Base-by-base conservation (phyloP, 2,329 filamentous ascomycete species). In the Diaporthe ampelina region DNA sequence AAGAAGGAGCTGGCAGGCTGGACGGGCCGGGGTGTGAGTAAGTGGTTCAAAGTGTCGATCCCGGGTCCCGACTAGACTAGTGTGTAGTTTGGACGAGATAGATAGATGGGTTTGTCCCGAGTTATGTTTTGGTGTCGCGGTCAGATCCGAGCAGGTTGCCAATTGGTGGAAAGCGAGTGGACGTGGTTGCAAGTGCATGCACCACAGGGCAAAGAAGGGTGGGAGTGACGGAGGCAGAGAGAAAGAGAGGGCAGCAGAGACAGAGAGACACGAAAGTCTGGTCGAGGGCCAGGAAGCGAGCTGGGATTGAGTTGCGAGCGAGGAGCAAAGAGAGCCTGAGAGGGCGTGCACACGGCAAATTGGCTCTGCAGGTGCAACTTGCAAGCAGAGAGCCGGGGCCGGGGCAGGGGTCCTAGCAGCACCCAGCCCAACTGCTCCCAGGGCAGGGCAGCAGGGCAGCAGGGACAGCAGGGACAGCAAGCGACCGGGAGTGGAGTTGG, bases 161-260 rank as follows among this genome's bases (percentile, higher is more conserved):
- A 48, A 48, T 65, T 52, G 59, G 43, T 50, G 26, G 68, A 63
- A 56, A 74, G 68, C 73, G 73, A 74, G 57, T 43, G 72, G 67
- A 74, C 32, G 67, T 61, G 72, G 72, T 52, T 43, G 29, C 45
- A 58, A 32, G 45, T 29, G 72, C 63, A 45, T 45, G 37, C 50
- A 57, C 50, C 52, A 70, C 67, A 45, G 40, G 67, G 35, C 24
- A 3, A 32, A 5, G 50, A 32, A 32, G 29, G 29, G 52, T 32
- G 67, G 52, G 45, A 37, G 63, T 45, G 45, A 54, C 21, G 45
- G 29, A 68, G 40, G 50, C 50, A 48, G 24, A 50, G n/a, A 35
- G 17, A 58, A 4, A n/a, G 40, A 57, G 24, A 37, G 32, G 26
- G 40, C 11, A 1, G 45, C 17, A 26, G 54, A 40, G 24, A 5